phyloP scores from a whole-genome alignment of 176 grass and related monocot species.

The Cenchrus fungigraminus region DNA sequence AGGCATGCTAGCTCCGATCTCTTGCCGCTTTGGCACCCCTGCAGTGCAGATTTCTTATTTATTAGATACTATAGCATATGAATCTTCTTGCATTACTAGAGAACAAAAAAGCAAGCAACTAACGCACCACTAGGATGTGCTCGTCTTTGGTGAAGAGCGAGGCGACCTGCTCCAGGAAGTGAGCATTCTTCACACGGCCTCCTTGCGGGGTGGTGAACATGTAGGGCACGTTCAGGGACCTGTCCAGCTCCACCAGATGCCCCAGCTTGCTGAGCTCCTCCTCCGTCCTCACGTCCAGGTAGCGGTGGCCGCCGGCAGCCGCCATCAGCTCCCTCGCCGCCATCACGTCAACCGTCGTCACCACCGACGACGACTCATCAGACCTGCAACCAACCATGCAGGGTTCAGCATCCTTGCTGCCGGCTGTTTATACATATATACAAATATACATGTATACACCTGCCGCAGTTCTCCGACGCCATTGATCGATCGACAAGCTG shows the following conservation, averaged over 20 bases:
- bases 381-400: too few relatives aligned
- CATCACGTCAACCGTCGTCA: constrained; percentile 36
- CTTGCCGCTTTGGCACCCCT: constrained; percentile 76
- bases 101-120: too few relatives aligned
- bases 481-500: too few relatives aligned
- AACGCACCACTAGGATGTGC: constrained; percentile 59
- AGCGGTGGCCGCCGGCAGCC: constrained; percentile 29
- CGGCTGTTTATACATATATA: too few relatives aligned
- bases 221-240: constrained; percentile 66
- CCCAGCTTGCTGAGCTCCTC: constrained; percentile 70
- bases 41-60: background rate
- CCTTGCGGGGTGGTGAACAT: constrained; percentile 71
- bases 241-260: constrained; percentile 33
- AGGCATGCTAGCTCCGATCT: constrained; percentile 65
- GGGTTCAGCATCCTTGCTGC: too few relatives aligned
- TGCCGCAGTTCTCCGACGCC: too few relatives aligned
- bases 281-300: constrained; percentile 59
- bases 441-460: too few relatives aligned
- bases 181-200: constrained; percentile 59
- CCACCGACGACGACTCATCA: background rate
- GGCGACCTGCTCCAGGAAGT: constrained; percentile 64
- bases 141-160: constrained; percentile 62
- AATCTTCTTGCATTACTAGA: too few relatives aligned
- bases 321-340: constrained; percentile 36
- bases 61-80: too few relatives aligned